These are phyloP conservation scores for Aspergillus alliaceus DNA, from an alignment of 2,329 filamentous ascomycete species.

Conservation along the genomic window DNA sequence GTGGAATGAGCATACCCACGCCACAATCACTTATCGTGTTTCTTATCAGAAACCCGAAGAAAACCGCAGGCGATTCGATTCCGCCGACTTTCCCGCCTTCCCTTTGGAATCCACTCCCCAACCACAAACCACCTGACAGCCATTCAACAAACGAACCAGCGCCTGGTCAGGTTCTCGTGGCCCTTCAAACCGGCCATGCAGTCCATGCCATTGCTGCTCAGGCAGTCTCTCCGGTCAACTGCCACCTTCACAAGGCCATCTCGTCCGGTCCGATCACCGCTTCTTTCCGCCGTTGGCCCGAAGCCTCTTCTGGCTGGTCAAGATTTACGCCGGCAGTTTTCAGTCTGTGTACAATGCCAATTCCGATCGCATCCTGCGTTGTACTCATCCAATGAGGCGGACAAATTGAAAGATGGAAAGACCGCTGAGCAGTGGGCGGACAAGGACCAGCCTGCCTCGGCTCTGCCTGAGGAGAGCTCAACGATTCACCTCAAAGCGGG, in stretches of 20 bases:
- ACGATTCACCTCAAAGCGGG: constrained; percentile 22
- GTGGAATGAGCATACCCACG: not conserved
- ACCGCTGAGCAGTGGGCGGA: constrained; percentile 17
- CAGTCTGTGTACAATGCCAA: constrained; percentile 46
- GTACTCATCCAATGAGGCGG: constrained; percentile 26
- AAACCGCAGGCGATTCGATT: constrained; percentile 5
- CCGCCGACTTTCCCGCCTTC: constrained; percentile 10
- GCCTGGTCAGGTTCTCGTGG: constrained; percentile 21
- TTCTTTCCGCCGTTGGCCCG: constrained; percentile 20
- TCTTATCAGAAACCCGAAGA: constrained; percentile 7
- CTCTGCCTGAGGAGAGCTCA: constrained; percentile 15
- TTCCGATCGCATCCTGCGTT: constrained; percentile 32
- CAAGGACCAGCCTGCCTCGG: constrained; percentile 23
- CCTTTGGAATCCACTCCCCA: constrained; percentile 3
- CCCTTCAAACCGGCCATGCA: constrained; percentile 37
- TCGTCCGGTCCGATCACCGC: constrained; percentile 20
- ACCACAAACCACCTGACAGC: not conserved
- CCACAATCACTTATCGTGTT: not conserved
- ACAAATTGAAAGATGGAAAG: constrained; percentile 16
- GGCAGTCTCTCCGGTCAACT: constrained; percentile 37
- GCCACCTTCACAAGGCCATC: constrained; percentile 24
- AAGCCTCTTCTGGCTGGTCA: constrained; percentile 21
- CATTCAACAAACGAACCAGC: constrained; percentile 16
- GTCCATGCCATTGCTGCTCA: constrained; percentile 39
- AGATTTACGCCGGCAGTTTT: constrained; percentile 31